phyloP scores from a whole-genome alignment of 257 asterid species.

The Phtheirospermum japonicum region DNA sequence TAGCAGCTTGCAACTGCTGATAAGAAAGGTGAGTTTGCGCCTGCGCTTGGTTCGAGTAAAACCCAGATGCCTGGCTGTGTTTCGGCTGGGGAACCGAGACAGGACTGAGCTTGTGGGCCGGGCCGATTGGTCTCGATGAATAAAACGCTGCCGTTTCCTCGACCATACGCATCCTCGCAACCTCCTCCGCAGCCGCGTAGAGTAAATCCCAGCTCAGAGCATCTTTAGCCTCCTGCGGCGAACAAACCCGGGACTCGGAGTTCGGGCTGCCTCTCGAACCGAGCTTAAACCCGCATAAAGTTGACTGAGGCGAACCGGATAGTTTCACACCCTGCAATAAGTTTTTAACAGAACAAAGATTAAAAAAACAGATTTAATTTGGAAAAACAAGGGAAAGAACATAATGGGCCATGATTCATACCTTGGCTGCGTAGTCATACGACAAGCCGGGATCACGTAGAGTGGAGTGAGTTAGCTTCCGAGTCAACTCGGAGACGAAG shows the following conservation, averaged over 20 bases:
- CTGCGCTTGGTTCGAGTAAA: constrained; percentile 24
- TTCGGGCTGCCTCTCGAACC: constrained; percentile 43
- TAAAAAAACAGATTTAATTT: too few species aligned
- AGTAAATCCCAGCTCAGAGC: constrained; percentile 29
- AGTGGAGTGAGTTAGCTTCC: constrained; percentile 35
- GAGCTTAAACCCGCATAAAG: constrained; percentile 41
- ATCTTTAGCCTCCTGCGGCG: constrained; percentile 38
- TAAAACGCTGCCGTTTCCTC: constrained; percentile 43
- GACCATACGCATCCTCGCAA: constrained; percentile 50
- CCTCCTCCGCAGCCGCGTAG: constrained; percentile 57
- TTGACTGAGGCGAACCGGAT: constrained; percentile 70
- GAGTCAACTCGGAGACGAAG: constrained; percentile 42
- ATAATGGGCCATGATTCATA: background rate
- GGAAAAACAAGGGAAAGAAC: background rate
- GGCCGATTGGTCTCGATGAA: constrained; percentile 18
- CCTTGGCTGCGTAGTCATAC: constrained; percentile 14
- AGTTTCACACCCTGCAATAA: constrained; percentile 35
- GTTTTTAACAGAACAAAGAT: background rate
- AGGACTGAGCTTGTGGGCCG: constrained; percentile 33
- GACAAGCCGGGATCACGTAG: constrained; percentile 18
- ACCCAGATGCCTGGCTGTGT: too few species aligned
- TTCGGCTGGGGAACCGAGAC: too few species aligned
- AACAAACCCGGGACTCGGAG: constrained; percentile 37
- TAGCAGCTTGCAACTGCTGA: constrained; percentile 46
- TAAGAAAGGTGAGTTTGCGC: constrained; percentile 25